These are phyloP conservation scores for Calocera viscosa DNA, from an alignment of 768 basidiomycete species.

Conservation along the genomic window DNA sequence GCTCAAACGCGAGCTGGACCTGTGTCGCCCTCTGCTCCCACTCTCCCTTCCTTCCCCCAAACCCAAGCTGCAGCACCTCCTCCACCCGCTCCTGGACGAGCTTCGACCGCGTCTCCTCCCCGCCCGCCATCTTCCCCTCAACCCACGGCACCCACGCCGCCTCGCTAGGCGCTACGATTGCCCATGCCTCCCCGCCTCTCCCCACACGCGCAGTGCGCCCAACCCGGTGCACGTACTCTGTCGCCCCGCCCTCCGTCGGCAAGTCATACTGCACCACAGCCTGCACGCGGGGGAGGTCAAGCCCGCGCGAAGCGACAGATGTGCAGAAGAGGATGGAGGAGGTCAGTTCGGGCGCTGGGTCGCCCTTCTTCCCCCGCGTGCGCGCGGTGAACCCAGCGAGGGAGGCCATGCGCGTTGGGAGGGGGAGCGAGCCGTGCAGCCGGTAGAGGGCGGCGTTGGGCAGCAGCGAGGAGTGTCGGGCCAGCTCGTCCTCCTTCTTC, in stretches of 20 bases:
- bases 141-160: constrained; percentile 85
- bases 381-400: constrained; percentile 66
- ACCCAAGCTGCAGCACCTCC: constrained; percentile 60
- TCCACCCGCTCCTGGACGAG: constrained; percentile 56
- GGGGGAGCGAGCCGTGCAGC: constrained; percentile 84
- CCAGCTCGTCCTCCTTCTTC: constrained; percentile 33
- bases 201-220: constrained; percentile 96
- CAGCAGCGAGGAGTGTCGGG: constrained; percentile 57
- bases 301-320: constrained; percentile 94
- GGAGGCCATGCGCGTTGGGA: constrained; percentile 63
- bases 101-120: constrained; percentile 27
- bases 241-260: constrained; percentile 91
- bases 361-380: constrained; percentile 25
- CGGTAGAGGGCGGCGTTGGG: constrained; percentile 74
- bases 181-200: constrained; percentile 91
- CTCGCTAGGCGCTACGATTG: constrained; percentile 78
- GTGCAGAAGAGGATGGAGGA: constrained; percentile 84
- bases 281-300: constrained; percentile 87
- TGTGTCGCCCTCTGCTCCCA: constrained; percentile 87
- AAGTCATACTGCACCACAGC: constrained; percentile 94
- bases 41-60: constrained; percentile 70
- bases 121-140: constrained; percentile 53
- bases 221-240: constrained; percentile 93
- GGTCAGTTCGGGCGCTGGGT: constrained; percentile 23
- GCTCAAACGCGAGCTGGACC: constrained; percentile 86